Evolutionary conservation across 2,329 filamentous ascomycete species (phyloP).

Genomic region (Sporothrix dimorphospora): DNA sequence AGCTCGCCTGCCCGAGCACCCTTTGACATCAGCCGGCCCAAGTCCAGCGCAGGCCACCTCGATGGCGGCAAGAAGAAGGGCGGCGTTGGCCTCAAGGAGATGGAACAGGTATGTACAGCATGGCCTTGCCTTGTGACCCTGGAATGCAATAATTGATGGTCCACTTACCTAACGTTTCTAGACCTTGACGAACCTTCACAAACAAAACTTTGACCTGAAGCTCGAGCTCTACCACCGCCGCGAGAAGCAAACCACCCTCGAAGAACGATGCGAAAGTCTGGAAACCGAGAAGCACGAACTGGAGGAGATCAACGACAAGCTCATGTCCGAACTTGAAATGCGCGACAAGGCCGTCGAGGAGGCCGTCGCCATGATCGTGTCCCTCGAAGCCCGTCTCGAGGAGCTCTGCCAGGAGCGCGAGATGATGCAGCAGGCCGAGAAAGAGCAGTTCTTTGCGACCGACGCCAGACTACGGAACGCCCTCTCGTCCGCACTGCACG

Average conservation of each 20-base stretch:
- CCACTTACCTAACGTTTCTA: constrained; percentile 40
- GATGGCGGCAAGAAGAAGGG: constrained; percentile 54
- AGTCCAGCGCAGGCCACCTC: constrained; percentile 46
- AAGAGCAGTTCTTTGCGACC: constrained; percentile 41
- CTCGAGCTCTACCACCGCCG: constrained; percentile 71
- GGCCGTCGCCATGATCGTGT: constrained; percentile 70
- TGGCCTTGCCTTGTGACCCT: too few relatives aligned
- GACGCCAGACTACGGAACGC: constrained; percentile 36
- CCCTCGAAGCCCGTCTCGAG: constrained; percentile 63
- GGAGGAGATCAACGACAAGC: constrained; percentile 59
- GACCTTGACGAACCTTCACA: constrained; percentile 69
- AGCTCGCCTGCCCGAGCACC: constrained; percentile 47
- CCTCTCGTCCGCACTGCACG: constrained; percentile 32
- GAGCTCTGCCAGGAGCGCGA: constrained; percentile 57
- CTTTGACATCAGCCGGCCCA: constrained; percentile 45
- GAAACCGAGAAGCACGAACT: constrained; percentile 62
- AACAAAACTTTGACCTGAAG: constrained; percentile 78
- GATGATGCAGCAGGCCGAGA: constrained; percentile 55
- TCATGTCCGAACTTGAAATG: constrained; percentile 65
- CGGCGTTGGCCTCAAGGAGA: constrained; percentile 66
- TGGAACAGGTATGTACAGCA: constrained; percentile 64
- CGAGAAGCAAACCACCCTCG: constrained; percentile 62
- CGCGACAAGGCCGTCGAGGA: constrained; percentile 72
- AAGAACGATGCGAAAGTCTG: constrained; percentile 52
- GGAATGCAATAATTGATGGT: too few relatives aligned